Base-by-base conservation (phyloP, 805 yeast species). In the Yarrowia sp. region DNA sequence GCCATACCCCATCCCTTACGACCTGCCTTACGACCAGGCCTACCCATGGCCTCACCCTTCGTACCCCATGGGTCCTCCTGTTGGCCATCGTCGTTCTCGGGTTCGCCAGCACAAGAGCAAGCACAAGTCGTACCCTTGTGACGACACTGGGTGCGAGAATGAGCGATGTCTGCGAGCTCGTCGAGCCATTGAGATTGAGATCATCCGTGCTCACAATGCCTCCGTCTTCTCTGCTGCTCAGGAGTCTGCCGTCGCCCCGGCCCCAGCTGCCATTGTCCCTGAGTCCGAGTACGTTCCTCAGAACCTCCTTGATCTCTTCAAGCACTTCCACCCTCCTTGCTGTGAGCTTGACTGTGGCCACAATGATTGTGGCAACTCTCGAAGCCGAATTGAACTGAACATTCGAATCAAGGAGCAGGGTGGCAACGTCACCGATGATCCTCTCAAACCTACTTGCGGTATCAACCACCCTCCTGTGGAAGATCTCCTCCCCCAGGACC, bases 281-380 rank as follows among this genome's bases (percentile, higher is more conserved):
- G 61, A 55, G 46, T 13, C 61, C n/a, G 46, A 39, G 61, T 55
- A 20, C 7, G 61, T 55, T 12, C 46, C 46, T 30, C 58, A 60
- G 61, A 60, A 64, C 42, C 66, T 60, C 39, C 66, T 60, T 19
- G 66, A 60, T 19, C 66, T 60, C 40, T 60, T 60, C 40, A 60
- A 60, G 53, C 66, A 44, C 12, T 47, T 60, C 61, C 58, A 60
- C 10, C 66, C 61, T 14, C 61, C 61, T 14, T 55, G 61, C 38
- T 55, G 61, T 19, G 61, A 55, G 30, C 2, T 55, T 9, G 61
- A 55, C 12, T 55, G 61, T 39, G 61, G 61, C 20, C 61, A 55
- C 14, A 20, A 55, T 14, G 61, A 55, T 36, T 55, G 61, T 14
- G 44, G 38, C 34, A 52, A 14, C 43, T 39, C 46, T 15, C 46